These are phyloP conservation scores for Amyloporia xantha DNA, from an alignment of 768 basidiomycete genomes.

Conservation along the genomic window DNA sequence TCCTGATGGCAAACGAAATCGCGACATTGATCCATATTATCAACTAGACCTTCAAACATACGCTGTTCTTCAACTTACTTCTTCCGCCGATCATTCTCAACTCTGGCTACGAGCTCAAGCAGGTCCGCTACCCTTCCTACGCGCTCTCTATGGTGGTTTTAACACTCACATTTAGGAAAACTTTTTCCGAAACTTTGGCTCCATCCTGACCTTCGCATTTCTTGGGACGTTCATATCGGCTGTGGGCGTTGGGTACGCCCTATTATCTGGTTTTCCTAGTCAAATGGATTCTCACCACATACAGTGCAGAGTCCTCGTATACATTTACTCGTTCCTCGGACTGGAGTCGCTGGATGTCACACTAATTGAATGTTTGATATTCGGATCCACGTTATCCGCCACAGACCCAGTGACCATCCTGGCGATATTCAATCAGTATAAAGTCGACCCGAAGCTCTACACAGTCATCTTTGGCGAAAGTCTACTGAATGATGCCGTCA, in stretches of 20 bases:
- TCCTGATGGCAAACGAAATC: no score
- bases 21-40: no score
- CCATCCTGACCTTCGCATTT: slow-evolving; percentile 91
- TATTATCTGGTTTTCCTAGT: not conserved
- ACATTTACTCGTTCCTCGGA: slow-evolving; percentile 90
- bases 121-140: slow-evolving; percentile 45
- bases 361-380: slow-evolving; percentile 89
- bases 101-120: slow-evolving; percentile 96
- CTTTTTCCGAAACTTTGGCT: slow-evolving; percentile 98
- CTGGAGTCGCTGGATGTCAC: slow-evolving; percentile 83
- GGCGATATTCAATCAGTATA: slow-evolving; percentile 97
- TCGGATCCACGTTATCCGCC: slow-evolving; percentile 94
- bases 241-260: slow-evolving; percentile 80
- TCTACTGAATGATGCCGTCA: slow-evolving; percentile 96
- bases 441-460: slow-evolving; percentile 97
- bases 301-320: slow-evolving; percentile 78
- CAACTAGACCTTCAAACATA: slow-evolving; percentile 87
- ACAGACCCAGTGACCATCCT: slow-evolving; percentile 98
- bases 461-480: slow-evolving; percentile 96
- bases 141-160: not conserved
- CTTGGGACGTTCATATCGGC: slow-evolving; percentile 95
- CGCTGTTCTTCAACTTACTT: slow-evolving; percentile 96
- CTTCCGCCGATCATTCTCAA: slow-evolving; percentile 97
- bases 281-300: slow-evolving; percentile 35
- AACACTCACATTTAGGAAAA: slow-evolving; percentile 60